Conservation (phyloP, 1,284 basidiomycete species). For the Cystobasidium slooffiae region DNA sequence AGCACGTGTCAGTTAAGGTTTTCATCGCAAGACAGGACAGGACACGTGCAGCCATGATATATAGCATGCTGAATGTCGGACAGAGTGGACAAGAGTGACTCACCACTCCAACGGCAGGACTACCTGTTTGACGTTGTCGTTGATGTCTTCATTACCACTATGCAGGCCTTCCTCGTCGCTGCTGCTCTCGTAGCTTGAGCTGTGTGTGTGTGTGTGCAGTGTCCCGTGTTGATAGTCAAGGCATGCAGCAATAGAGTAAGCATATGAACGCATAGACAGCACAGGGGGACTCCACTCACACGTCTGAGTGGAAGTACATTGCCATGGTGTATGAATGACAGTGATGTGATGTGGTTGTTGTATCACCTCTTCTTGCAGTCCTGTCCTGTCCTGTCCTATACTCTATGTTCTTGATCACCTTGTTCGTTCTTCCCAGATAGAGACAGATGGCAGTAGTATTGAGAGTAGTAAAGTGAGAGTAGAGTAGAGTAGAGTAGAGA, state of each 20-base stretch:
- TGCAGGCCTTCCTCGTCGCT: not conserved
- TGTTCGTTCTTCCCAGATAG: too few relatives aligned
- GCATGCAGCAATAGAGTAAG: not conserved
- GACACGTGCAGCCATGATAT: not conserved
- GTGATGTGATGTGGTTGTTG: not conserved
- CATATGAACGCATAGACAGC: not conserved
- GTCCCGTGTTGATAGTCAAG: constrained; percentile 6
- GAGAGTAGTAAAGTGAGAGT: too few relatives aligned
- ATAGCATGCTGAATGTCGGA: not conserved
- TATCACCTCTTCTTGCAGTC: not conserved
- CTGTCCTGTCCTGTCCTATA: not conserved
- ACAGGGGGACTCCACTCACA: constrained; percentile 4
- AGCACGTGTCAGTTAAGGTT: constrained; percentile 4
- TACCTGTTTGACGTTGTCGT: not conserved
- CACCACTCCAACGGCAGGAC: constrained; percentile 32
- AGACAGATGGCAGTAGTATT: too few relatives aligned
- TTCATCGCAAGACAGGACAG: not conserved
- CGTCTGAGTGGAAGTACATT: constrained; percentile 23
- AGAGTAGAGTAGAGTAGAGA: too few relatives aligned
- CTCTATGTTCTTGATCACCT: too few relatives aligned
- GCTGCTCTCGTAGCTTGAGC: not conserved
- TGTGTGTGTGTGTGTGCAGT: too few relatives aligned
- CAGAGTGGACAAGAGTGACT: not conserved
- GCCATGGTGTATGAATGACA: constrained; percentile 1
- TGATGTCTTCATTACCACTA: not conserved